Conservation (phyloP, 1,284 basidiomycete genomes). For the Cutaneotrichosporon cyanovorans region DNA sequence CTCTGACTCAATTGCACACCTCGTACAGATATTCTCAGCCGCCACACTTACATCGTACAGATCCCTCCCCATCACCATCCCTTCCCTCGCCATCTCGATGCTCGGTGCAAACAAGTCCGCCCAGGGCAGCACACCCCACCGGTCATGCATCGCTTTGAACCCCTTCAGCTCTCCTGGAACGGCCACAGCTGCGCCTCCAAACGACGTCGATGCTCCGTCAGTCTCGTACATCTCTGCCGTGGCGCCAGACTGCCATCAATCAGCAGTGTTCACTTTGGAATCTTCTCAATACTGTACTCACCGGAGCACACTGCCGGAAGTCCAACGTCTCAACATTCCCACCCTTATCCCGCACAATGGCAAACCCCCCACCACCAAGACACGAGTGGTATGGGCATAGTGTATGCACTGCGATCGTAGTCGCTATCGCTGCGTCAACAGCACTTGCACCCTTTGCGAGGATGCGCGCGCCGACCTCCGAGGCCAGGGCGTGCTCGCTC, state of each 20-base stretch:
- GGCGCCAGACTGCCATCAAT: not conserved
- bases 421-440: slow-evolving; percentile 37
- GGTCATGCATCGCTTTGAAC: slow-evolving; percentile 23
- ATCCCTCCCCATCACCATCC: slow-evolving; percentile 54
- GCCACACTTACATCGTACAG: slow-evolving; percentile 20
- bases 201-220: not conserved
- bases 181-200: slow-evolving; percentile 29
- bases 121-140: slow-evolving; percentile 27
- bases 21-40: no score
- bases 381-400: slow-evolving; percentile 51
- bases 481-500: slow-evolving; percentile 22
- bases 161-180: slow-evolving; percentile 33
- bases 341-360: slow-evolving; percentile 15
- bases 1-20: no score
- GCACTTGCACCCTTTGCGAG: slow-evolving; percentile 28
- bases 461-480: slow-evolving; percentile 22
- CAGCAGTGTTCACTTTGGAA: no score
- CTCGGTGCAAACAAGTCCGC: slow-evolving; percentile 16
- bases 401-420: slow-evolving; percentile 48
- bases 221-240: slow-evolving; percentile 5
- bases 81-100: slow-evolving; percentile 45
- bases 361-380: slow-evolving; percentile 36
- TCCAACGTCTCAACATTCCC: slow-evolving; percentile 22
- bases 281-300: slow-evolving; percentile 9
- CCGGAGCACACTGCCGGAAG: slow-evolving; percentile 29